These are phyloP conservation scores for Decorospora gaudefroyi DNA, from an alignment of 2,329 filamentous ascomycete species.

Conservation along the genomic window DNA sequence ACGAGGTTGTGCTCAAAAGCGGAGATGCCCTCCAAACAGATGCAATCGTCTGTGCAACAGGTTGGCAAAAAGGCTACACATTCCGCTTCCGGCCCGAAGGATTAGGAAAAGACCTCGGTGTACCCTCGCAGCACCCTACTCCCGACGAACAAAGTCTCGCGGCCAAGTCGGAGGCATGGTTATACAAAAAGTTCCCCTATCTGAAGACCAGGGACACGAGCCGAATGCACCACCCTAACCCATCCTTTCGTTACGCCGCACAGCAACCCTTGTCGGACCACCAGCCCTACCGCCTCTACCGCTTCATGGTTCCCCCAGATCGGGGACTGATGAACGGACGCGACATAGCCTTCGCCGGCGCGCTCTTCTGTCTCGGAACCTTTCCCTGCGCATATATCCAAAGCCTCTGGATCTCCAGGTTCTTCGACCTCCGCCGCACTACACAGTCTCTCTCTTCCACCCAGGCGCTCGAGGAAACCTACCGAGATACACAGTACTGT, in stretches of 20 bases:
- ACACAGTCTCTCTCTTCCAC: constrained; percentile 45
- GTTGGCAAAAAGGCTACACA: constrained; percentile 59
- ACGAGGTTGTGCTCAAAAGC: constrained; percentile 55
- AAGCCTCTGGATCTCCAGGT: constrained; percentile 61
- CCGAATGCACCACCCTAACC: constrained; percentile 25
- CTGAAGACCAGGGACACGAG: constrained; percentile 26
- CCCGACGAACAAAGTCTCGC: constrained; percentile 48
- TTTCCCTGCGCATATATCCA: constrained; percentile 48
- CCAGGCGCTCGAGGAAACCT: constrained; percentile 46
- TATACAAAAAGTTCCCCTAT: constrained; percentile 23
- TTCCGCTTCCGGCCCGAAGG: constrained; percentile 55
- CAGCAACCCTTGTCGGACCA: constrained; percentile 11
- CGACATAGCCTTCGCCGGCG: constrained; percentile 27
- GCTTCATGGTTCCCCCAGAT: constrained; percentile 51
- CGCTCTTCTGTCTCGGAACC: constrained; percentile 46
- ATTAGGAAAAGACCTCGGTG: constrained; percentile 53
- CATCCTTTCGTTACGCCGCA: constrained; percentile 18
- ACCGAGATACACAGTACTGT: constrained; percentile 69
- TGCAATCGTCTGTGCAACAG: constrained; percentile 60
- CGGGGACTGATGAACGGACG: constrained; percentile 12
- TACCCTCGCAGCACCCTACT: constrained; percentile 47
- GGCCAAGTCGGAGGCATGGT: constrained; percentile 21
- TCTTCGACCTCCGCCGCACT: constrained; percentile 63
- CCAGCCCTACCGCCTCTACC: constrained; percentile 47
- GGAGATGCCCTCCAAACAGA: constrained; percentile 54